A percentile compares a stretch with the other conserved stretches of the same genome.
Evolutionary conservation across 2,329 filamentous ascomycete genomes (phyloP).

Genomic region (Alternaria consortialis): DNA sequence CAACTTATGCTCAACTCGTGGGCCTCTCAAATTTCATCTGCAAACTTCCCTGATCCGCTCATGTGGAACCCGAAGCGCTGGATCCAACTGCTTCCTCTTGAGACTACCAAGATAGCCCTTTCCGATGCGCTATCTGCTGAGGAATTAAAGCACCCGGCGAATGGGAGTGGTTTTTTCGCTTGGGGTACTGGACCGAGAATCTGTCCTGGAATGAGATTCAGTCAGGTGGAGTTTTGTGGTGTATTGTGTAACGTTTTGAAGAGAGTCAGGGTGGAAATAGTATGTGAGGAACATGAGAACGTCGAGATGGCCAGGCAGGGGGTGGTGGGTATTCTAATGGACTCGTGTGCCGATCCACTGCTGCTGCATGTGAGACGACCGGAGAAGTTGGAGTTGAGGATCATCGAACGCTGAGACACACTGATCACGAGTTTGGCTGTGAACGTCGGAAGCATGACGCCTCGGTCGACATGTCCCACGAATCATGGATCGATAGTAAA

Average conservation of each 20-base stretch:
- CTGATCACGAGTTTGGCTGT: neutral
- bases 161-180: slow-evolving; percentile 49
- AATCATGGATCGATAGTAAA: neutral
- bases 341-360: slow-evolving; percentile 21
- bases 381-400: slow-evolving; percentile 6
- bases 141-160: slow-evolving; percentile 13
- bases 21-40: slow-evolving; percentile 39
- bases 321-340: slow-evolving; percentile 17
- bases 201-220: slow-evolving; percentile 64
- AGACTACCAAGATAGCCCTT: slow-evolving; percentile 3
- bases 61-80: slow-evolving; percentile 49
- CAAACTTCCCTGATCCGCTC: slow-evolving; percentile 34
- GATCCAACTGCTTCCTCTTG: slow-evolving; percentile 25
- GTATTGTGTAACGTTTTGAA: slow-evolving; percentile 49
- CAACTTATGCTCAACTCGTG: slow-evolving; percentile 28
- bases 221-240: slow-evolving; percentile 64
- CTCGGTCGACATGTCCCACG: neutral
- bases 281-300: neutral
- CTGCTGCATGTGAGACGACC: slow-evolving; percentile 22
- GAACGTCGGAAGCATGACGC: neutral
- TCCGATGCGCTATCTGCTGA: neutral
- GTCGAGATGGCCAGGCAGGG: slow-evolving; percentile 8
- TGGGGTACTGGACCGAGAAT: slow-evolving; percentile 61
- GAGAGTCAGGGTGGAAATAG: slow-evolving; percentile 10
- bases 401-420: neutral